A percentile compares a stretch with the other conserved stretches of the same genome.
Conservation (phyloP, 805 yeast species). For the Candida railenensis region DNA sequence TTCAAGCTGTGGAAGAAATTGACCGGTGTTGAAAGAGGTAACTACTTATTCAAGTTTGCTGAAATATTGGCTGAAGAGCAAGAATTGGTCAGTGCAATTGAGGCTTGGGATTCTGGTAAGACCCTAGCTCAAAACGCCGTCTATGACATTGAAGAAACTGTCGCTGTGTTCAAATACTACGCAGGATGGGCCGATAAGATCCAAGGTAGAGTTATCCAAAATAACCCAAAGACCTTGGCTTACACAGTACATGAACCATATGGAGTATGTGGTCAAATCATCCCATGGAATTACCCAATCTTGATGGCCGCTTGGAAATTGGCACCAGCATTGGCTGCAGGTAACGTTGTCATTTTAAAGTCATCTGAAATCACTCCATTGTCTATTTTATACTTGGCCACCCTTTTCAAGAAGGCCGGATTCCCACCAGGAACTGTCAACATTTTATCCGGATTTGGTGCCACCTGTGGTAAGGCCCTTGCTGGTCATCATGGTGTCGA, state of each 20-base stretch:
- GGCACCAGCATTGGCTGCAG: conserved; percentile 81
- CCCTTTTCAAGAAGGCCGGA: conserved; percentile 60
- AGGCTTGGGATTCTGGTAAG: conserved; percentile 50
- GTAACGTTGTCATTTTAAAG: conserved; percentile 70
- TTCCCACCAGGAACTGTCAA: conserved; percentile 77
- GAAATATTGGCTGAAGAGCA: conserved; percentile 31
- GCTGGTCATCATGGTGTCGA: conserved; percentile 58
- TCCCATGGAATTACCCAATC: conserved; percentile 49
- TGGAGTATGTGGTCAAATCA: conserved; percentile 47
- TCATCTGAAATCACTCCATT: conserved; percentile 77
- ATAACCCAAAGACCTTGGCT: conserved; percentile 52
- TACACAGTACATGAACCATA: conserved; percentile 63
- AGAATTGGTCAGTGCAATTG: conserved; percentile 36
- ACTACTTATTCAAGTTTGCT: conserved; percentile 36
- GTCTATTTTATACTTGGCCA: conserved; percentile 61
- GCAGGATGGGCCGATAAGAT: conserved; percentile 66
- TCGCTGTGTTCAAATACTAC: conserved; percentile 48
- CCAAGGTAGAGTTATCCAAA: conserved; percentile 45
- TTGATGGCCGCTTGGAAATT: conserved; percentile 78
- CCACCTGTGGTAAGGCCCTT: conserved; percentile 65
- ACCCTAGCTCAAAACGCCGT: conserved; percentile 48
- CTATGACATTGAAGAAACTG: conserved; percentile 48
- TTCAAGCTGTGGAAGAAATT: conserved; percentile 47
- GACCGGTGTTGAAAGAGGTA: conserved; percentile 42
- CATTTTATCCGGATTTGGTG: conserved; percentile 69